Base-by-base conservation (phyloP, 805 yeast genomes). In the Wickerhamomyces ciferrii region DNA sequence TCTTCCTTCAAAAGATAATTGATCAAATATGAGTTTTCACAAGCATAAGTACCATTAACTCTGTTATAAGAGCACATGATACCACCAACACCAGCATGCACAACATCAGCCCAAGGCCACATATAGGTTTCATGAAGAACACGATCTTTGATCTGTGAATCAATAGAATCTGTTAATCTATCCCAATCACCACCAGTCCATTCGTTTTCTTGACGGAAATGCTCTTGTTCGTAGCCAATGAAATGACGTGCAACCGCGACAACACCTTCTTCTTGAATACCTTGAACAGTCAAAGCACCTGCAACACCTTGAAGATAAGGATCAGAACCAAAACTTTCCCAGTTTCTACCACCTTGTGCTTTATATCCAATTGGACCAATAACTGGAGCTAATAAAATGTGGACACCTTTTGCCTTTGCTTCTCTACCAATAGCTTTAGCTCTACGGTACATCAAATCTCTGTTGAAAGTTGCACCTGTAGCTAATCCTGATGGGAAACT, bases 31-130 rank as follows among this genome's bases (percentile, higher is more conserved):
- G 81, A 70, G 56, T 81, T 81, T 53, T 81, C 82, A 56, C 85
- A 80, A 8, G 83, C 75, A 50, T 76, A 75, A 1, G 80, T 68
- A 49, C 76, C 74, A 62, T 81, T 81, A 35, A 79, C 74, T 49
- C 68, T 68, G 52, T 80, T 79, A 56, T 77, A 80, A 1, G 83
- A 67, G 53, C 86, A 80, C 79, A 81, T 77, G n/a, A 81, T 68
- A 21, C 80, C 69, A 3, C 81, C 84, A 24, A 67, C 81, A 29
- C 84, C 84, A 8, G 84, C 81, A 46, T 71, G 70, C 21, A 81
- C 68, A 32, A 77, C 76, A 53, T 81, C 83, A 6, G 83, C 84
- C 65, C 78, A 81, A 11, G 87, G 87, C 86, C 86, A 80, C 41
- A 79, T 59, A 57, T 75, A 81, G 2, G 79, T 58, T 54, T 81